Conservation (phyloP, 2,329 filamentous ascomycete species). For the Ophiostoma perfectum region DNA sequence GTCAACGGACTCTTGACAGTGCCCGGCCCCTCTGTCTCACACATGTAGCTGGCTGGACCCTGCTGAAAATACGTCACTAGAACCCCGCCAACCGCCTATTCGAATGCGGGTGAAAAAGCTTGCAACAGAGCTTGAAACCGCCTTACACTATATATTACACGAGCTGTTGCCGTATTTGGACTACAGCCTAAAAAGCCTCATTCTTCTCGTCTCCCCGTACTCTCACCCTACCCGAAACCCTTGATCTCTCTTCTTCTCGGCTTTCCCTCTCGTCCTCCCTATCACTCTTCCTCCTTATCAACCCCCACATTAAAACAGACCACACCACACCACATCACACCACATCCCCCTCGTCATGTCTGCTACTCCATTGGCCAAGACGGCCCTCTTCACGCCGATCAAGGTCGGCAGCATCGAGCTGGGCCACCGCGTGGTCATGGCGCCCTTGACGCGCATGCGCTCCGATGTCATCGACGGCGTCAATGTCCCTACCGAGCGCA, state of each 20-base stretch:
- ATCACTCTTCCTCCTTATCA: not conserved
- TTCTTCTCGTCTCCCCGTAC: too few relatives aligned
- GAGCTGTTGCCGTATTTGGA: conserved; percentile 8
- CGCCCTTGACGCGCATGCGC: conserved; percentile 47
- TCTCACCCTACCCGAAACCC: not conserved
- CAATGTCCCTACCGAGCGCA: conserved; percentile 27
- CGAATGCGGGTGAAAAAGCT: not conserved
- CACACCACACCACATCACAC: not conserved
- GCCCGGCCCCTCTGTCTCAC: not conserved
- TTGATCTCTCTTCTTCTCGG: not conserved
- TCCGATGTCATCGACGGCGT: conserved; percentile 41
- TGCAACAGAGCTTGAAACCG: not conserved
- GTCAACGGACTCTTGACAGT: not conserved
- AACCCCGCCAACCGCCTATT: not conserved
- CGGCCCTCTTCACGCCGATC: conserved; percentile 34
- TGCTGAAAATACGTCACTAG: not conserved
- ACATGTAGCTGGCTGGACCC: not conserved
- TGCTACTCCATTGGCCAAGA: conserved; percentile 13
- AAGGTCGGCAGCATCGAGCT: conserved; percentile 42
- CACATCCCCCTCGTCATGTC: not conserved
- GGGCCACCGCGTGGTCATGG: conserved; percentile 41
- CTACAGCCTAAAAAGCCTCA: not conserved
- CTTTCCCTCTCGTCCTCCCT: not conserved
- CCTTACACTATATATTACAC: conserved; percentile 7
- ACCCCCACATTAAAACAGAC: not conserved